Evolutionary conservation across 352 stramenopile genomes (phyloP).

Genomic region (Paralagenidium karlingii): DNA sequence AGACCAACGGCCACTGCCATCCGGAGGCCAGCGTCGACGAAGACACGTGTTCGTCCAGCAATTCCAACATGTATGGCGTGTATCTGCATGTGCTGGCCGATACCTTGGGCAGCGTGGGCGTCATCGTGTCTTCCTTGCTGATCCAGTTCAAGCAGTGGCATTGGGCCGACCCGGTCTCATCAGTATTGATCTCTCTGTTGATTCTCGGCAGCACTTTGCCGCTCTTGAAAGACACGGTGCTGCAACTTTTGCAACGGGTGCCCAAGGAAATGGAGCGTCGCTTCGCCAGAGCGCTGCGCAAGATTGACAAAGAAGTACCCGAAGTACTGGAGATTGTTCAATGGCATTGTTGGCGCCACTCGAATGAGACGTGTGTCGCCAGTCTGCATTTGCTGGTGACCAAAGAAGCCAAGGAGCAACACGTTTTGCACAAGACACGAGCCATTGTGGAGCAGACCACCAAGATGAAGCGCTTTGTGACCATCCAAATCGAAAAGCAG

Average conservation of each 20-base stretch:
- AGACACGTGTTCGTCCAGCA: constrained; percentile 11
- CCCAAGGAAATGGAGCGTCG: constrained; percentile 33
- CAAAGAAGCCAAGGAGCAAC: constrained; percentile 28
- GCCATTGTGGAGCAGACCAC: constrained; percentile 18
- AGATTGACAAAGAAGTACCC: constrained; percentile 25
- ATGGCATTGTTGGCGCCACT: constrained; percentile 71
- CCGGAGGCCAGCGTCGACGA: not conserved
- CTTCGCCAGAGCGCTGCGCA: constrained; percentile 26
- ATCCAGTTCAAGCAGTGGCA: constrained; percentile 78
- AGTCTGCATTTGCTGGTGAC: constrained; percentile 47
- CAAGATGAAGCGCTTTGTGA: too few relatives aligned
- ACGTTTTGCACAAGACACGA: constrained; percentile 29
- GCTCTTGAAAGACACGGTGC: constrained; percentile 56
- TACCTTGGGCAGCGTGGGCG: constrained; percentile 77
- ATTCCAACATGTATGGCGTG: constrained; percentile 86
- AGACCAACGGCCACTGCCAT: too few relatives aligned
- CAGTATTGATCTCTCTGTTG: constrained; percentile 69
- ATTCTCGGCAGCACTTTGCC: constrained; percentile 76
- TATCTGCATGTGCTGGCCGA: constrained; percentile 85
- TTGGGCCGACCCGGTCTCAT: constrained; percentile 71
- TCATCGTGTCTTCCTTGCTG: constrained; percentile 80
- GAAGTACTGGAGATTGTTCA: constrained; percentile 30
- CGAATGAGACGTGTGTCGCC: constrained; percentile 40
- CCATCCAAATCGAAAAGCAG: too few relatives aligned
- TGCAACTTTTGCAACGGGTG: constrained; percentile 59